These are phyloP conservation scores for Amniculicola lignicola DNA, from an alignment of 495 filamentous ascomycete species.

Conservation along the genomic window DNA sequence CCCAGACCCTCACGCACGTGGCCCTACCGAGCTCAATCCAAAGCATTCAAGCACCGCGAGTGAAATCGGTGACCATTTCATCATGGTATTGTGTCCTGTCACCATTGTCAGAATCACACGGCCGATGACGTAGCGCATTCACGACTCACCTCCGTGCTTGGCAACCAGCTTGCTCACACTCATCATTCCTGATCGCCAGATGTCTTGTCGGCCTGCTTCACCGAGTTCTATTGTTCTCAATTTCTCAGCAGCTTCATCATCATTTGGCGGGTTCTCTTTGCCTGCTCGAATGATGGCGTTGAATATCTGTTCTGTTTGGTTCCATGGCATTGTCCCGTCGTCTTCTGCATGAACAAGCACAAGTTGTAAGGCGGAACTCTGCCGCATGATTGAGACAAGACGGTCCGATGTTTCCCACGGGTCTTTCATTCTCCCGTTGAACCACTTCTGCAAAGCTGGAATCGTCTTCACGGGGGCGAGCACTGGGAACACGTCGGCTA, in stretches of 20 bases:
- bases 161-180: constrained; percentile 32
- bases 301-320: constrained; percentile 30
- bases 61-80: constrained; percentile 30
- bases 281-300: constrained; percentile 12
- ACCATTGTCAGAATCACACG: background rate
- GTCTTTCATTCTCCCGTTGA: constrained; percentile 26
- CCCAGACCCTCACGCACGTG: too few species aligned
- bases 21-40: constrained; percentile 5
- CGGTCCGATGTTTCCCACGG: constrained; percentile 25
- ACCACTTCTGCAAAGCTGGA: constrained; percentile 26
- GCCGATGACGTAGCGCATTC: background rate
- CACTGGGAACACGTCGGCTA: constrained; percentile 23
- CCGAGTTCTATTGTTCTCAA: constrained; percentile 26
- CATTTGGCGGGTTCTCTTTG: background rate
- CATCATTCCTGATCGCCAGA: constrained; percentile 14
- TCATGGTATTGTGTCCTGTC: constrained; percentile 34
- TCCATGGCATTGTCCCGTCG: constrained; percentile 29
- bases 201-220: constrained; percentile 24
- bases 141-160: constrained; percentile 31
- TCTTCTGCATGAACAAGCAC: constrained; percentile 28
- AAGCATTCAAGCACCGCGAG: constrained; percentile 23
- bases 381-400: constrained; percentile 9
- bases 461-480: constrained; percentile 26
- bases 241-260: background rate
- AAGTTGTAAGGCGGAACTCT: constrained; percentile 10